Base-by-base conservation (phyloP, 495 filamentous ascomycete species). In the Neurospora tetrasperma region DNA sequence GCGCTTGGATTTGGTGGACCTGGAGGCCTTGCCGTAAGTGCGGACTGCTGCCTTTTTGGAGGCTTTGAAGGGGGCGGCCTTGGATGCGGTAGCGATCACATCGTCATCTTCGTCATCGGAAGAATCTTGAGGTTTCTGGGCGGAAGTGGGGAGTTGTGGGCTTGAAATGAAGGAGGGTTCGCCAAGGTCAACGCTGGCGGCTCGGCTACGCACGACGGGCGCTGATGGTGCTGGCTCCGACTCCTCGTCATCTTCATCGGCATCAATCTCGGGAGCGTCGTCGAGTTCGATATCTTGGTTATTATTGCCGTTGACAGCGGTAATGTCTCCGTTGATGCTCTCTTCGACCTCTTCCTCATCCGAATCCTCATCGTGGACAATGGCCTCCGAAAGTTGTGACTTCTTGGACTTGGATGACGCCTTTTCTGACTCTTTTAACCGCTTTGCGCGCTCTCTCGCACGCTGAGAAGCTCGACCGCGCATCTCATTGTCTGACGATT, bases 401-500 rank as follows among this genome's bases (percentile, higher is more conserved):
- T 42, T n/a, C 70, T 23, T 44, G 10, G 39, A 7, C 16, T 71
- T 71, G 23, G 42, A 23, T 9, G 70, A 38, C 31, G 44, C 31
- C 12, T 46, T 71, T n/a, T 40, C 54, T 27, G 54, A 9, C 54
- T 35, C 14, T 27, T 31, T 66, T 7, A 66, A 8, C 12, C 54
- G 12, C 54, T 66, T 66, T 31, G 54, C 54, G 27, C 54, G 54
- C 54, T 66, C 27, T 38, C 14, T 66, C 27, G 54, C 54, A 7
- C 54, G 54, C 66, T 68, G 46, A 12, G 18, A 72, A 18, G 48
- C 23, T 20, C 16, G 70, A 54, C 77, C 73, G n/a, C 31, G 59
- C 74, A 79, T 78, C 76, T 83, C 74, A 5, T 43, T 62, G 72
- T 78, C 70, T 70, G 54, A 66, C 1, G 54, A 66, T 18, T 66